Conservation (phyloP, 768 basidiomycete genomes). For the Rhodotorula sphaerocarpa region DNA sequence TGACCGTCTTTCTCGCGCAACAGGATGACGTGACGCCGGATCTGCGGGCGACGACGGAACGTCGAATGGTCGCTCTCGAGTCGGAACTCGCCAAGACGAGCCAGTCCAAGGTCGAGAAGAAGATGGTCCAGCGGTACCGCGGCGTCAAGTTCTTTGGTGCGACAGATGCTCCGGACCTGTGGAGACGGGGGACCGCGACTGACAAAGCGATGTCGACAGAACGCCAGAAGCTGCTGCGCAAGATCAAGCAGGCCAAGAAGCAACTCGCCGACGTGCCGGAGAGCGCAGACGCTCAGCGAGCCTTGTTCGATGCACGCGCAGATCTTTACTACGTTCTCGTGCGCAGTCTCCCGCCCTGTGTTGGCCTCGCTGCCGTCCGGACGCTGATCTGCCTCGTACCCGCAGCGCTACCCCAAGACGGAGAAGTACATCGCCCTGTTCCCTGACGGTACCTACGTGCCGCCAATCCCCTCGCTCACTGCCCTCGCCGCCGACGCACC, state of each 20-base stretch:
- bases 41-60: conserved; percentile 69
- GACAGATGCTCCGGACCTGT: too few relatives aligned
- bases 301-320: conserved; percentile 60
- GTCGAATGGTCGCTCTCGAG: conserved; percentile 66
- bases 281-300: conserved; percentile 37
- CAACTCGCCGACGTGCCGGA: conserved; percentile 42
- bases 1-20: too few relatives aligned
- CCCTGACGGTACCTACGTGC: conserved; percentile 46
- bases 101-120: conserved; percentile 58
- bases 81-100: conserved; percentile 62
- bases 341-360: neutral
- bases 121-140: conserved; percentile 70
- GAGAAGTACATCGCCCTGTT: conserved; percentile 87
- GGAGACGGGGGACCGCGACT: too few relatives aligned
- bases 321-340: conserved; percentile 88
- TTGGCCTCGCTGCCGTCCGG: neutral
- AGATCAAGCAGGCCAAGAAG: conserved; percentile 62
- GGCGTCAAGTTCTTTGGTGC: conserved; percentile 88
- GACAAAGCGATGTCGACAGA: too few relatives aligned
- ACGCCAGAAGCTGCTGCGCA: conserved; percentile 73
- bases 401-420: conserved; percentile 70
- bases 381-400: neutral
- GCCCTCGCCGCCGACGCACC: conserved; percentile 48
- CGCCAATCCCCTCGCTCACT: conserved; percentile 1
- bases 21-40: conserved; percentile 78